phyloP scores from a whole-genome alignment of 352 stramenopile species.

The Blastocystis hominis region DNA sequence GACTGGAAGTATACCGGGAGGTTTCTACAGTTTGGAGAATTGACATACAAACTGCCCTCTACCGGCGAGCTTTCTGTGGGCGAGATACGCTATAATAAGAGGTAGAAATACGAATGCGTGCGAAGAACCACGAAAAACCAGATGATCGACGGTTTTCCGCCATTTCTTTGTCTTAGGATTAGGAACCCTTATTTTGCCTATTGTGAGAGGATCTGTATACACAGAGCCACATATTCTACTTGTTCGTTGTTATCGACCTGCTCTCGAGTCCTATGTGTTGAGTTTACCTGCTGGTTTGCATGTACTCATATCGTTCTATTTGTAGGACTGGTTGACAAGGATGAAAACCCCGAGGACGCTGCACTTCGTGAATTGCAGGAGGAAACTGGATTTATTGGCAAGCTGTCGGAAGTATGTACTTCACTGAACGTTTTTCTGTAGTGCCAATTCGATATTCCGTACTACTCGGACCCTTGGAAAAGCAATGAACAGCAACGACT shows the following conservation, averaged over 20 bases:
- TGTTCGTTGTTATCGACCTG: not conserved
- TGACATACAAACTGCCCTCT: slow-evolving; percentile 4
- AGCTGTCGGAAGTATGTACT: not conserved
- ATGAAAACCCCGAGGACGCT: not conserved
- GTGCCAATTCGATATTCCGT: not conserved
- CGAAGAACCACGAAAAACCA: slow-evolving; percentile 41
- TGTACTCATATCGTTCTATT: no score
- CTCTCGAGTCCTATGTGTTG: not conserved
- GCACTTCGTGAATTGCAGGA: slow-evolving; percentile 24
- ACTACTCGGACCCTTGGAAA: slow-evolving; percentile 39
- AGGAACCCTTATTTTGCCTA: slow-evolving; percentile 25
- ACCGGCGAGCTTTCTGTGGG: not conserved
- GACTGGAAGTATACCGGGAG: slow-evolving; percentile 44
- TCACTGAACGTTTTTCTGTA: not conserved
- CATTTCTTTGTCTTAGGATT: not conserved
- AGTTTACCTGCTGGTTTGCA: slow-evolving; percentile 3
- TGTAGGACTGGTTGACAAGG: slow-evolving; percentile 16
- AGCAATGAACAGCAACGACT: slow-evolving; percentile 36
- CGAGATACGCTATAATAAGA: not conserved
- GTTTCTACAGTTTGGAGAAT: not conserved
- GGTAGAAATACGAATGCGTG: slow-evolving; percentile 16
- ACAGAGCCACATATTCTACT: slow-evolving; percentile 27
- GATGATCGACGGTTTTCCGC: slow-evolving; percentile 7
- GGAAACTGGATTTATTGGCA: slow-evolving; percentile 32
- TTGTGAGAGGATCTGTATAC: slow-evolving; percentile 17